Evolutionary conservation across 2,329 filamentous ascomycete species (phyloP).

Genomic region (Zasmidium cellare): DNA sequence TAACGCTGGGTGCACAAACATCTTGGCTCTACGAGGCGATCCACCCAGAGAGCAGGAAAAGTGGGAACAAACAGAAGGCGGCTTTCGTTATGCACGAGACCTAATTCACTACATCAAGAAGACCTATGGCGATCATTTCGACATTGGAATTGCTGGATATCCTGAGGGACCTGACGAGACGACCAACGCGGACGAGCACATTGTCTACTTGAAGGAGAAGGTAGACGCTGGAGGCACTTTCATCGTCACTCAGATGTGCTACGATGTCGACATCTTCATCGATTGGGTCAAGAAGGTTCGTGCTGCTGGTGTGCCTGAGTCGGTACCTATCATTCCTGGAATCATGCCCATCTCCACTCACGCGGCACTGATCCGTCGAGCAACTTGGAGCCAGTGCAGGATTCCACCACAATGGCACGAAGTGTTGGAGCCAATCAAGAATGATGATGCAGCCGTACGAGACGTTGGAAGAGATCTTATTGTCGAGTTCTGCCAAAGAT

Average conservation of each 20-base stretch:
- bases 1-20: slow-evolving; percentile 95
- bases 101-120: slow-evolving; percentile 80
- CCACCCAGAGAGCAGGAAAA: slow-evolving; percentile 91
- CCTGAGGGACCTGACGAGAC: slow-evolving; percentile 95
- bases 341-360: slow-evolving; percentile 97
- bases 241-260: slow-evolving; percentile 99
- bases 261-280: slow-evolving; percentile 93
- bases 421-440: slow-evolving; percentile 88
- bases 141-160: slow-evolving; percentile 96
- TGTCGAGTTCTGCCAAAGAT: slow-evolving; percentile 83
- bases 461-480: slow-evolving; percentile 86
- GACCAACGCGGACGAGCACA: slow-evolving; percentile 76
- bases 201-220: slow-evolving; percentile 95
- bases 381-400: slow-evolving; percentile 85
- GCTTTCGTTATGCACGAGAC: slow-evolving; percentile 87
- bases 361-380: slow-evolving; percentile 84
- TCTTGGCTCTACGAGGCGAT: slow-evolving; percentile 88
- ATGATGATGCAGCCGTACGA: slow-evolving; percentile 89
- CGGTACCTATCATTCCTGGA: slow-evolving; percentile 77
- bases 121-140: slow-evolving; percentile 84
- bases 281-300: slow-evolving; percentile 86
- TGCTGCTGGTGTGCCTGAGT: slow-evolving; percentile 70
- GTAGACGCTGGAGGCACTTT: slow-evolving; percentile 91
- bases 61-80: slow-evolving; percentile 81
- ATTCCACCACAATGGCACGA: slow-evolving; percentile 80